Evolutionary conservation across 73 alveolate species (phyloP).

Genomic region (Paramecium biaurelia): DNA sequence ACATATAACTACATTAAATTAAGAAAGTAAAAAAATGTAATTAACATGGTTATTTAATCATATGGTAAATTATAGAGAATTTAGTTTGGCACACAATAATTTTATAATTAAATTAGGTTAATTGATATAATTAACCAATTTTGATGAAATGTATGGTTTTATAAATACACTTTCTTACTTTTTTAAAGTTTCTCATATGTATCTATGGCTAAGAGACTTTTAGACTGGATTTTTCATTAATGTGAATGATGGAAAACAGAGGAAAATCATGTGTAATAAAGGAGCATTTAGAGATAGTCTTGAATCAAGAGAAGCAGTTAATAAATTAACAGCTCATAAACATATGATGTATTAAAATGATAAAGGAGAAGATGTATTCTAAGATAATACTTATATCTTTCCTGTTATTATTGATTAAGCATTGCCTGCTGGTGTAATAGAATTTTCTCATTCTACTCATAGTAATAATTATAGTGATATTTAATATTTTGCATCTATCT

Average conservation of each 20-base stretch:
- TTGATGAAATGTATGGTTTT: background rate
- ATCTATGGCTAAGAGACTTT: conserved; percentile 33
- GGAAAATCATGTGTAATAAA: conserved; percentile 11
- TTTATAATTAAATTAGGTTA: background rate
- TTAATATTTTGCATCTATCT: conserved; percentile 38
- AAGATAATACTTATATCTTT: conserved; percentile 34
- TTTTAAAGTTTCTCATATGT: background rate
- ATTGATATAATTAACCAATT: background rate
- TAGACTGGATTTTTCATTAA: conserved; percentile 30
- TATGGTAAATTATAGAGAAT: background rate
- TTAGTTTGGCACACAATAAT: background rate
- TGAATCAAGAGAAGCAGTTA: conserved; percentile 23
- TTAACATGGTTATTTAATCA: conserved; percentile 19
- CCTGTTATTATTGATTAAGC: background rate
- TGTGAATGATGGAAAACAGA: background rate
- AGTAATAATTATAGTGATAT: conserved; percentile 18
- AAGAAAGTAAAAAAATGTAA: background rate
- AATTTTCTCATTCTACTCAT: conserved; percentile 19
- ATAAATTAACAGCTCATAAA: conserved; percentile 26
- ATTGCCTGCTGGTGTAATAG: conserved; percentile 36
- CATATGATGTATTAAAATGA: conserved; percentile 36
- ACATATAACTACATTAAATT: background rate
- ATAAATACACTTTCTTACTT: background rate
- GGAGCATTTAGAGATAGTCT: conserved; percentile 49
- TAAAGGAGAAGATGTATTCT: conserved; percentile 13